Percentiles rank a stretch among this genome's conserved stretches.
These are phyloP conservation scores for Aspergillus sp. DNA, from an alignment of 2,329 filamentous ascomycete genomes.

Conservation along the genomic window DNA sequence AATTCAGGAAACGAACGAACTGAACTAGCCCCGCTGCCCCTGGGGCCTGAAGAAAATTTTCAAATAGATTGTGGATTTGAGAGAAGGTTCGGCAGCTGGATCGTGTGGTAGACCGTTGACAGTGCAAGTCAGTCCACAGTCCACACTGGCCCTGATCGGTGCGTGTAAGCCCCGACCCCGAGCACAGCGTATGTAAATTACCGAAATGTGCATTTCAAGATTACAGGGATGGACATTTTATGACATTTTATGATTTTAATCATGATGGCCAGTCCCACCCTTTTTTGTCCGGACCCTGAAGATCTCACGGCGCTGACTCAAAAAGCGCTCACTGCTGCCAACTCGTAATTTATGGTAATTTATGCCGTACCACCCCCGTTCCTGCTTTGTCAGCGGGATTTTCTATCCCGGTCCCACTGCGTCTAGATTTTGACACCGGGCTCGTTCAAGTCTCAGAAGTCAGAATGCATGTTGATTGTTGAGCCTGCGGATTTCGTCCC, in stretches of 20 bases:
- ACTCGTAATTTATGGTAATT: background rate
- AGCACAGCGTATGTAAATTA: too few relatives aligned
- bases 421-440: background rate
- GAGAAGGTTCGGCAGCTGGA: too few relatives aligned
- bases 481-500: too few relatives aligned
- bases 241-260: background rate
- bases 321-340: background rate
- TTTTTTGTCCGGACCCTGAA: constrained; percentile 10
- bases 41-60: too few relatives aligned
- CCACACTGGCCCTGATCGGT: too few relatives aligned
- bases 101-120: background rate
- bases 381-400: background rate
- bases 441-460: background rate
- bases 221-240: background rate
- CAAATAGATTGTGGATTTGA: too few relatives aligned
- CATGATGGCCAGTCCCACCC: background rate
- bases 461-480: background rate
- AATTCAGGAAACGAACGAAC: too few relatives aligned
- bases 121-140: too few relatives aligned
- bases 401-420: background rate
- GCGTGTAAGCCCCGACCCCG: too few relatives aligned
- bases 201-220: background rate
- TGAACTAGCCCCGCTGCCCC: too few relatives aligned
- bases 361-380: background rate
- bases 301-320: constrained; percentile 1